A percentile compares a stretch with the other conserved stretches of the same genome.
Evolutionary conservation across 345 rosid species (phyloP).

Genomic region (Rubroshorea leprosula): DNA sequence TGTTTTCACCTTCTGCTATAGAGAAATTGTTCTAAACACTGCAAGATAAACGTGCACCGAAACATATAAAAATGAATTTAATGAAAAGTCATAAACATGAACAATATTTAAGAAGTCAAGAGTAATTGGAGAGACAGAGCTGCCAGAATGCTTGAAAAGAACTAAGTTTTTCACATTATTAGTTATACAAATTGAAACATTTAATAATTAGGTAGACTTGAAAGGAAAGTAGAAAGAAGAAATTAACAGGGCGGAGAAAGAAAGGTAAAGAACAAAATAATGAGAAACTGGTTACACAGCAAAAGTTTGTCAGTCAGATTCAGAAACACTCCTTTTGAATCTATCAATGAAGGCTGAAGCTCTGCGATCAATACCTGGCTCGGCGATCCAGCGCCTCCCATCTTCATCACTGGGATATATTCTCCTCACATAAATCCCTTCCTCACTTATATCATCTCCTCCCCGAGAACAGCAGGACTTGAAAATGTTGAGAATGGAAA

Average conservation of each 20-base stretch:
- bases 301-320: constrained; percentile 36
- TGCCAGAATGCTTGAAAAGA: too few relatives aligned
- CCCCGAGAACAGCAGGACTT: constrained; percentile 51
- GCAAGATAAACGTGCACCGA: too few relatives aligned
- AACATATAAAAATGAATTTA: too few relatives aligned
- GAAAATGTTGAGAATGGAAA: constrained; percentile 44
- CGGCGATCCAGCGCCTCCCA: constrained; percentile 64
- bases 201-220: too few relatives aligned
- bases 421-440: constrained; percentile 35
- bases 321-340: constrained; percentile 52
- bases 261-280: neutral
- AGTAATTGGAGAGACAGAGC: too few relatives aligned
- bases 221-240: neutral
- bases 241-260: neutral
- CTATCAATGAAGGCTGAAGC: constrained; percentile 66
- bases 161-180: too few relatives aligned
- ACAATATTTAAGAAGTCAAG: too few relatives aligned
- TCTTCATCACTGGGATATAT: constrained; percentile 63
- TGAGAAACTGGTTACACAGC: constrained; percentile 16
- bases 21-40: too few relatives aligned
- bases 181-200: neutral
- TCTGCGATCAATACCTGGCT: constrained; percentile 66
- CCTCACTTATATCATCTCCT: constrained; percentile 50
- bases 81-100: too few relatives aligned
- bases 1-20: too few relatives aligned